These are phyloP conservation scores for Ustanciosporium gigantosporum DNA, from an alignment of 1,284 basidiomycete species.

Conservation along the genomic window DNA sequence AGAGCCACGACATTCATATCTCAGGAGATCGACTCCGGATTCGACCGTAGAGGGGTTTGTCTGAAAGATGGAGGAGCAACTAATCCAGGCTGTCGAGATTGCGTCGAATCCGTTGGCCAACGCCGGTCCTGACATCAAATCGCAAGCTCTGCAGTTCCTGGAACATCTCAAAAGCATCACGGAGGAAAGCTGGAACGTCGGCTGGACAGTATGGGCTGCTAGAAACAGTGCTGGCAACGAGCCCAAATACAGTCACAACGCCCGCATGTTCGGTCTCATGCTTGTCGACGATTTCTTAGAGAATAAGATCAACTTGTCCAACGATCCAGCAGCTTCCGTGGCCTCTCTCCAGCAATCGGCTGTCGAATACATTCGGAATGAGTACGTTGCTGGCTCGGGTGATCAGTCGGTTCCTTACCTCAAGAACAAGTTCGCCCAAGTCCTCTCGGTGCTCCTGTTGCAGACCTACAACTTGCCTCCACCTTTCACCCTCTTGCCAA, in stretches of 20 bases:
- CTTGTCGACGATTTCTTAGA: conserved; percentile 84
- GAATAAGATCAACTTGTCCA: conserved; percentile 64
- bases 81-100: conserved; percentile 79
- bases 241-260: conserved; percentile 73
- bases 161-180: conserved; percentile 74
- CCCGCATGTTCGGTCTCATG: conserved; percentile 80
- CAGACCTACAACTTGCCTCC: conserved; percentile 82
- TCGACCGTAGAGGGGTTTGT: no score
- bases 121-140: conserved; percentile 66
- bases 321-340: conserved; percentile 47
- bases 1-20: no score
- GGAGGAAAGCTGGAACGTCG: conserved; percentile 72
- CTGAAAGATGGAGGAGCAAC: conserved; percentile 64
- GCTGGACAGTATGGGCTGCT: conserved; percentile 56
- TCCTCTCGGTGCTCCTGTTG: conserved; percentile 90
- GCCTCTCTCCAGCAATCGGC: conserved; percentile 54
- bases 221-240: conserved; percentile 66
- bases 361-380: conserved; percentile 52
- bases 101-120: conserved; percentile 72
- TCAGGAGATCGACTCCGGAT: no score
- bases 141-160: conserved; percentile 80
- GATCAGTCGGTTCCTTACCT: conserved; percentile 64
- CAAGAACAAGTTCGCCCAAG: conserved; percentile 97
- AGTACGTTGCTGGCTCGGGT: conserved; percentile 50
- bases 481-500: conserved; percentile 75